Conservation (phyloP, 2,329 filamentous ascomycete genomes). For the Ceratocystis cubensis region DNA sequence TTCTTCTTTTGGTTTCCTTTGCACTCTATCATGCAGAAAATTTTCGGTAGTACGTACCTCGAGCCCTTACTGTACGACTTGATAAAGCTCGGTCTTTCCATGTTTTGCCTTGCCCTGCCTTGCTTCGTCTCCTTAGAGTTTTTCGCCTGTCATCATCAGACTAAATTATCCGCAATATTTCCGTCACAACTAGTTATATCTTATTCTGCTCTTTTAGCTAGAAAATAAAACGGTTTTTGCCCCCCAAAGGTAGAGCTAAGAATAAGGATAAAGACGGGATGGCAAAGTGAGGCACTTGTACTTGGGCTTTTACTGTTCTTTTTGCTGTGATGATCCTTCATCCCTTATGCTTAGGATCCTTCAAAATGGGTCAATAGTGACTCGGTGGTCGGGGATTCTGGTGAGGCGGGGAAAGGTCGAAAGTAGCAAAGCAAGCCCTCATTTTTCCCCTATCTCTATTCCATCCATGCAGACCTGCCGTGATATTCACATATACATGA, state of each 20-base stretch:
- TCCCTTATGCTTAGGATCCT: background rate
- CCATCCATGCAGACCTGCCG: too few relatives aligned
- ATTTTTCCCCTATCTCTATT: background rate
- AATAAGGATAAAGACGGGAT: too few relatives aligned
- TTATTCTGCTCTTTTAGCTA: too few relatives aligned
- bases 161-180: too few relatives aligned
- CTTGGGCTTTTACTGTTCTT: too few relatives aligned
- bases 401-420: background rate
- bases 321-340: background rate
- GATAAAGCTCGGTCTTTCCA: background rate
- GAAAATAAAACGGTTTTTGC: too few relatives aligned
- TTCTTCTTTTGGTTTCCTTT: background rate
- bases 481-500: too few relatives aligned
- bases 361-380: background rate
- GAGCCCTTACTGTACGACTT: background rate
- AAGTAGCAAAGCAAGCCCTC: background rate
- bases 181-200: too few relatives aligned
- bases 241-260: too few relatives aligned
- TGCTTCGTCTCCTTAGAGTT: background rate
- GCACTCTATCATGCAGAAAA: slow-evolving; percentile 3
- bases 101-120: background rate
- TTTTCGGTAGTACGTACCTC: slow-evolving; percentile 3
- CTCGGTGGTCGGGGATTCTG: background rate
- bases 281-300: too few relatives aligned
- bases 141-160: too few relatives aligned